phyloP scores from a whole-genome alignment of 116 monocot species.

The Cymodocea nodosa region DNA sequence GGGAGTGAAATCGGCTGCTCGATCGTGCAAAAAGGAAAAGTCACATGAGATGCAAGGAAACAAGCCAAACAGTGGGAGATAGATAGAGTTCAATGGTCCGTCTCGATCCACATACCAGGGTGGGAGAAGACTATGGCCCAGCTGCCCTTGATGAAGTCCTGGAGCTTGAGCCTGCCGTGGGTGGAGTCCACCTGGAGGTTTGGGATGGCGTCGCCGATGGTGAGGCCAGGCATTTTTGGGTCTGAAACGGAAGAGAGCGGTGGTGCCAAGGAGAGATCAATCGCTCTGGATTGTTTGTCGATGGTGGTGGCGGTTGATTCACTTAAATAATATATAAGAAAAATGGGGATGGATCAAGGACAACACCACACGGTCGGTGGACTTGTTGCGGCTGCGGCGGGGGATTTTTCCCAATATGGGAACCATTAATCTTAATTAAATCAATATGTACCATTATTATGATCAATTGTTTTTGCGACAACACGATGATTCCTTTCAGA shows the following conservation, averaged over 20 bases:
- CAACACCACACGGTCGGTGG: no score
- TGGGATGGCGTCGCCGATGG: conserved; percentile 60
- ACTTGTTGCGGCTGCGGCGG: no score
- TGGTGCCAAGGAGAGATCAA: not conserved
- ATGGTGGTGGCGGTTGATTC: no score
- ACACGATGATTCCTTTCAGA: no score
- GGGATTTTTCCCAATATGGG: no score
- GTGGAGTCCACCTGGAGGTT: conserved; percentile 64
- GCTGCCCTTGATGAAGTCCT: conserved; percentile 55
- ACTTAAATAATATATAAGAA: no score
- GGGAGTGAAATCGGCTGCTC: conserved; percentile 2
- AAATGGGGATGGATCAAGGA: no score
- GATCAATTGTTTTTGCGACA: no score
- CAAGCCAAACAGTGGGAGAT: not conserved
- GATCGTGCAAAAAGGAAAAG: no score
- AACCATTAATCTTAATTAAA: no score
- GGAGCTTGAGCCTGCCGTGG: conserved; percentile 53
- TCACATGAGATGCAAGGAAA: not conserved
- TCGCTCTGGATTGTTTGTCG: not conserved
- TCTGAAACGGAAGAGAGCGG: not conserved
- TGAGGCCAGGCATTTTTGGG: conserved; percentile 67
- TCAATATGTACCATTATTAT: no score
- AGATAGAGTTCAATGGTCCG: not conserved
- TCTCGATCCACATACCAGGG: conserved; percentile 24
- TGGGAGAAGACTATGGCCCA: conserved; percentile 81